Evolutionary conservation across 805 yeast species (phyloP).

Genomic region (Nematodospora valgi): DNA sequence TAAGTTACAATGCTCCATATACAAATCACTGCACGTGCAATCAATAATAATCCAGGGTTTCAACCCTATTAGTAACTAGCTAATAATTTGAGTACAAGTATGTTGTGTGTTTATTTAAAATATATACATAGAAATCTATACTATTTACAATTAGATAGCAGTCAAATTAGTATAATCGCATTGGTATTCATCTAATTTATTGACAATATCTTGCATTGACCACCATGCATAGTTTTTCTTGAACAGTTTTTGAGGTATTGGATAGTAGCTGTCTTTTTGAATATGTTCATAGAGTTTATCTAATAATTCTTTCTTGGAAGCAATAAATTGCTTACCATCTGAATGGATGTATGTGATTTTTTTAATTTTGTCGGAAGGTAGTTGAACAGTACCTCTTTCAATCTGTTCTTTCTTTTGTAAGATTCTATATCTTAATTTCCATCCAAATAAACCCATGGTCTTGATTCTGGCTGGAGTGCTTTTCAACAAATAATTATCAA

Average conservation of each 20-base stretch:
- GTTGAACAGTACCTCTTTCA: slow-evolving; percentile 35
- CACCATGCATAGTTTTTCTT: slow-evolving; percentile 40
- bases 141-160: slow-evolving; percentile 12
- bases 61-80: no score
- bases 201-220: slow-evolving; percentile 47
- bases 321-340: slow-evolving; percentile 46
- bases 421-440: slow-evolving; percentile 81
- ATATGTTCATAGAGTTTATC: slow-evolving; percentile 52
- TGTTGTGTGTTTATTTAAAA: no score
- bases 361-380: slow-evolving; percentile 9
- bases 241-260: slow-evolving; percentile 46
- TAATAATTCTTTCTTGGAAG: slow-evolving; percentile 65
- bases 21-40: no score
- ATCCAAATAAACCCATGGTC: slow-evolving; percentile 89
- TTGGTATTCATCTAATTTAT: slow-evolving; percentile 43
- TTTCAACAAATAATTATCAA: slow-evolving; percentile 83
- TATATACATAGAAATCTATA: neutral
- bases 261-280: slow-evolving; percentile 40
- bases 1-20: no score
- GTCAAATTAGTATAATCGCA: slow-evolving; percentile 35
- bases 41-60: no score
- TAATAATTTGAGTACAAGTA: no score
- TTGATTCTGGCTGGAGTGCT: slow-evolving; percentile 87
- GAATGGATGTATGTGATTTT: slow-evolving; percentile 49
- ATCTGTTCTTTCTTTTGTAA: slow-evolving; percentile 42